Evolutionary conservation across 352 stramenopile species (phyloP).

Genomic region (Phytopythium sindhum): DNA sequence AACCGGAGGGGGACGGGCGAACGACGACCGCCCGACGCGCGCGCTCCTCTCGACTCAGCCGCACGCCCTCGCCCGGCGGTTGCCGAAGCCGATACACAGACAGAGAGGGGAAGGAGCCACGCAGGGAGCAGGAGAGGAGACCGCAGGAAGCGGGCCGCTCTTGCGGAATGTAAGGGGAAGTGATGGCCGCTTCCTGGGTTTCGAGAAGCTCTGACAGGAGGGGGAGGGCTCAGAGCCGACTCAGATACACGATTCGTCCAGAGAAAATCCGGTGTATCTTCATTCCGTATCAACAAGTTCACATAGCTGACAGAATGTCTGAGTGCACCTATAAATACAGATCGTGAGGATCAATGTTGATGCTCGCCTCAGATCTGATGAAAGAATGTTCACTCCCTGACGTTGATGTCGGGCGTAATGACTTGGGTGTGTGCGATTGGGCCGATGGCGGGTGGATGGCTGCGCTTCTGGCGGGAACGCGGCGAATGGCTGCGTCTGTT

Average conservation of each 20-base stretch:
- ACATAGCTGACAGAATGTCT: not conserved
- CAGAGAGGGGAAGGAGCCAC: not conserved
- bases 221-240: not conserved
- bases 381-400: not conserved
- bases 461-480: not conserved
- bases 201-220: not conserved
- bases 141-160: not conserved
- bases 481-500: not conserved
- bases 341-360: not conserved
- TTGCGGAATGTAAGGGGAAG: not conserved
- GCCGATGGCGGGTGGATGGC: not conserved
- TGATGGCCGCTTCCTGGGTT: not conserved
- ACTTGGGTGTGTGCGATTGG: constrained; percentile 6
- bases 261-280: not conserved
- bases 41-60: not conserved
- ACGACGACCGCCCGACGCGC: not conserved
- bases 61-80: not conserved
- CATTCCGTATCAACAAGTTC: not conserved
- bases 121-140: not conserved
- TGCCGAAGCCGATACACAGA: not conserved
- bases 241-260: not conserved
- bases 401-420: not conserved
- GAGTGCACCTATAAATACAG: not conserved
- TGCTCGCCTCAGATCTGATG: not conserved
- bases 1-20: not conserved